phyloP scores from a whole-genome alignment of 2,329 filamentous ascomycete species.

The Microcera coccophila region DNA sequence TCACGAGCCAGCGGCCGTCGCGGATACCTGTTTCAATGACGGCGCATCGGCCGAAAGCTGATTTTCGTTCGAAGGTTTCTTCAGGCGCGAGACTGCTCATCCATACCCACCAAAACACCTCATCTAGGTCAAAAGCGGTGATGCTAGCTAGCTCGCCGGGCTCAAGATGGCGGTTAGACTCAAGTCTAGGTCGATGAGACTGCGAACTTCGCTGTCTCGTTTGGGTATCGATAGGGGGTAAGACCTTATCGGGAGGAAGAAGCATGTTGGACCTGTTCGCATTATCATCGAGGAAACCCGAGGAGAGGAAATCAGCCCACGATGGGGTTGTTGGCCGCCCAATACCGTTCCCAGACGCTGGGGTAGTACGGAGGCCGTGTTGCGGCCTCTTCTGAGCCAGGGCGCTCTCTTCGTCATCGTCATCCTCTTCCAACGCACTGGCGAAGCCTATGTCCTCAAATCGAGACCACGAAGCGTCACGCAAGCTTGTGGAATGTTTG shows the following conservation, averaged over 20 bases:
- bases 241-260: conserved; percentile 84
- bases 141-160: conserved; percentile 95
- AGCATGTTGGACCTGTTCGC: conserved; percentile 64
- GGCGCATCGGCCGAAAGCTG: conserved; percentile 89
- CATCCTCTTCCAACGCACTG: conserved; percentile 66
- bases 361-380: conserved; percentile 57
- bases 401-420: conserved; percentile 57
- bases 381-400: conserved; percentile 37
- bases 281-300: conserved; percentile 81
- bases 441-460: conserved; percentile 95
- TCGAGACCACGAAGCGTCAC: conserved; percentile 90
- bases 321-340: conserved; percentile 90
- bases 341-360: conserved; percentile 63
- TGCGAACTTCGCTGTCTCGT: conserved; percentile 78
- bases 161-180: conserved; percentile 66
- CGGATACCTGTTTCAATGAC: conserved; percentile 83
- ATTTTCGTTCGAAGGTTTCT: conserved; percentile 79
- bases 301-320: conserved; percentile 96
- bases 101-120: conserved; percentile 99
- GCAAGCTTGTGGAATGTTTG: conserved; percentile 67
- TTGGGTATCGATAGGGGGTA: conserved; percentile 77
- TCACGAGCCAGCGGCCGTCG: conserved; percentile 82
- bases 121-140: conserved; percentile 77
- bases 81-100: conserved; percentile 93
- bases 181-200: conserved; percentile 71